Evolutionary conservation across 352 stramenopile species (phyloP), one percentile per base, ranked within the genome.

Genomic region (Globisporangium splendens): DNA sequence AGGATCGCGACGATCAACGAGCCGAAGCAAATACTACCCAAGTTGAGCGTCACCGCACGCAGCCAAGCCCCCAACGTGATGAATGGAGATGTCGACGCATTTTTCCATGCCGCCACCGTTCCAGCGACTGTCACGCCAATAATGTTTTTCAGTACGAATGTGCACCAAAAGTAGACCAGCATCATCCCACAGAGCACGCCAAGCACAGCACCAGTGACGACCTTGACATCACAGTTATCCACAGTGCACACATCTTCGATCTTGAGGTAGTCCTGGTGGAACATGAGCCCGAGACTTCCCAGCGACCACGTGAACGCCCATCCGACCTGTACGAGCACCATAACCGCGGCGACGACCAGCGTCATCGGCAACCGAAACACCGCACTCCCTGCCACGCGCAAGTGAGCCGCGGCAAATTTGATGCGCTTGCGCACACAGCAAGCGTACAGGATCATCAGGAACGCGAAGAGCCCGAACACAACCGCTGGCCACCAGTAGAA

Each of bases 121-220:
- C 92, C 93, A 15, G 90, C 81, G 8, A 95, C 86, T 11, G 92
- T 96, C 28, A 93, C 83, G 22, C 88, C 83, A 50, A 98, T 81
- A 28, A 97, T 68, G 70, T 98, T 98, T 59, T 75, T 75, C 55
- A 94, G 59, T 42, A 97, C 85, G 42, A 87, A 85, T 5, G 69
- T 82, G 39, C 80, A 86, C 94, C 94, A 98, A 70, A 96, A 97
- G 69, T 96, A 98, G 44, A 91, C 86, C n/a, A 98, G 46, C 44
- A 98, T 63, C 69, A 98, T 90, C 20, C 79, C 66, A 61, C 96
- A 96, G 15, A 93, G 68, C 57, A 88, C 77, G 11, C 79, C 80
- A n/a, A 93, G 24, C 38, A 89, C 73, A 0, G 75, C 65, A 10
- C 75, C 77, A 0, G 61, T 70, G 28, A 72, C 58, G 60, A 77